These are phyloP conservation scores for Lanmaoa rubissima DNA, from an alignment of 768 basidiomycete genomes.

Conservation along the genomic window DNA sequence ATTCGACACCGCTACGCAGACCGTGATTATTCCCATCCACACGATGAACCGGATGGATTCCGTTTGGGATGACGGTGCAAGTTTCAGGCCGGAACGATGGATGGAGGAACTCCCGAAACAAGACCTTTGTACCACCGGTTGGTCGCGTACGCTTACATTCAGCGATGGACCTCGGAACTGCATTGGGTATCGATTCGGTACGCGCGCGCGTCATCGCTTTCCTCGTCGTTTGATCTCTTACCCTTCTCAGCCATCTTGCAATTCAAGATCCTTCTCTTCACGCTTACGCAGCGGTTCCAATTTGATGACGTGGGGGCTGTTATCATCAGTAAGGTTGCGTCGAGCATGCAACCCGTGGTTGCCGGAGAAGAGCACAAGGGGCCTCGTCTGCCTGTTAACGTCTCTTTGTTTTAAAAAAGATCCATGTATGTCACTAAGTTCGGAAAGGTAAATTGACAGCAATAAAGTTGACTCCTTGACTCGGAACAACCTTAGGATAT, in stretches of 20 bases:
- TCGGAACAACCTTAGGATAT: too few relatives aligned
- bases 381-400: constrained; percentile 1
- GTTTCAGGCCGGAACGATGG: constrained; percentile 3
- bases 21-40: constrained; percentile 1
- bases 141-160: constrained; percentile 6
- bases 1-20: not conserved
- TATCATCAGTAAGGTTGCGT: not conserved
- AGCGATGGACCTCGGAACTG: constrained; percentile 7
- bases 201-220: too few relatives aligned
- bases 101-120: not conserved
- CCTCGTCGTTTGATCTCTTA: not conserved
- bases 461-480: not conserved
- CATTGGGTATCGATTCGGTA: constrained; percentile 7
- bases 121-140: constrained; percentile 3
- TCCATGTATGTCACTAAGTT: not conserved
- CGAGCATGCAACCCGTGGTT: constrained; percentile 12
- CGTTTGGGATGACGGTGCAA: not conserved
- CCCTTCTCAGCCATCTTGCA: not conserved
- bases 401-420: not conserved
- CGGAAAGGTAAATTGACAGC: not conserved
- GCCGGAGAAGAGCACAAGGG: constrained; percentile 2
- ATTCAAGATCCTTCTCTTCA: constrained; percentile 4
- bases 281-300: not conserved
- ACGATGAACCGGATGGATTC: constrained; percentile 5
- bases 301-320: not conserved